Evolutionary conservation across 2,329 filamentous ascomycete genomes (phyloP).

Genomic region (Hymenoscyphus occultus): DNA sequence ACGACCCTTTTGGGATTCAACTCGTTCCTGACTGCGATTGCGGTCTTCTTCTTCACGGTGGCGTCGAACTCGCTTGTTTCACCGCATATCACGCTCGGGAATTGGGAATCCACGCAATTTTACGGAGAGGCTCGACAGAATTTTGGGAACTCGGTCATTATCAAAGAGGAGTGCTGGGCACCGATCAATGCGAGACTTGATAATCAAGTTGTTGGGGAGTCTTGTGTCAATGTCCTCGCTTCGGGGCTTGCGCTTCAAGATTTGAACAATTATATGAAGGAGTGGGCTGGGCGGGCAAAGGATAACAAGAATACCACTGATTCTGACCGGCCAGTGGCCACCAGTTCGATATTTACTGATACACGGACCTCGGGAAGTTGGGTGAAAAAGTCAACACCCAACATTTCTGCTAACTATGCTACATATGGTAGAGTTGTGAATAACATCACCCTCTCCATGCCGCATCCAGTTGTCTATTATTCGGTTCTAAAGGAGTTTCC

Average conservation of each 20-base stretch:
- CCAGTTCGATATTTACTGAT: slow-evolving; percentile 14
- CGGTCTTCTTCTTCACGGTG: slow-evolving; percentile 12
- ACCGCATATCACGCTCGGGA: slow-evolving; percentile 10
- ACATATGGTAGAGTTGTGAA: slow-evolving; percentile 15
- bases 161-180: slow-evolving; percentile 14
- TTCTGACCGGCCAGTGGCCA: slow-evolving; percentile 9
- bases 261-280: slow-evolving; percentile 16
- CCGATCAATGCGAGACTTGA: slow-evolving; percentile 13
- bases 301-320: background rate
- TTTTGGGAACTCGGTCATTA: slow-evolving; percentile 13
- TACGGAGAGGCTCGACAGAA: slow-evolving; percentile 6
- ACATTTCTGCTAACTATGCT: slow-evolving; percentile 10
- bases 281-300: slow-evolving; percentile 2
- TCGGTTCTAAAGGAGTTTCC: slow-evolving; percentile 8
- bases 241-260: slow-evolving; percentile 13
- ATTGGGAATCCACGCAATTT: slow-evolving; percentile 10
- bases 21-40: slow-evolving; percentile 11
- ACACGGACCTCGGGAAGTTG: slow-evolving; percentile 9
- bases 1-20: slow-evolving; percentile 13
- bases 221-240: slow-evolving; percentile 14
- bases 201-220: slow-evolving; percentile 12
- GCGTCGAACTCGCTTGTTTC: slow-evolving; percentile 15
- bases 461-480: slow-evolving; percentile 17
- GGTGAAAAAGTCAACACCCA: slow-evolving; percentile 8
- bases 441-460: slow-evolving; percentile 18